phyloP scores from a whole-genome alignment of 495 filamentous ascomycete species.

The Xylaria bambusicola region DNA sequence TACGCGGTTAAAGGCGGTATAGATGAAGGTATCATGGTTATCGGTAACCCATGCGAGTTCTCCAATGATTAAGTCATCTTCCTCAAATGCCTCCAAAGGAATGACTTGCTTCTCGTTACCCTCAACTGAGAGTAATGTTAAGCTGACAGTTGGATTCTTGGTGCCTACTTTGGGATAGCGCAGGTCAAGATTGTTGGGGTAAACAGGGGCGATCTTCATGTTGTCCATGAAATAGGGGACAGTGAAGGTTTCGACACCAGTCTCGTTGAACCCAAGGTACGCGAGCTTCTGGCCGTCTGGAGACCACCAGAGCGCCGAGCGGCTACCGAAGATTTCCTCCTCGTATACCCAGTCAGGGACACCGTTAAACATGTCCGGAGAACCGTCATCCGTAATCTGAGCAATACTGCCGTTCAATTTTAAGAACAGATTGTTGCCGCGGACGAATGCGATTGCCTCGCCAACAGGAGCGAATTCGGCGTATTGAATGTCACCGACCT shows the following conservation, averaged over 20 bases:
- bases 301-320: conserved; percentile 58
- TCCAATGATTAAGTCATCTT: conserved; percentile 55
- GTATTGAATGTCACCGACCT: conserved; percentile 58
- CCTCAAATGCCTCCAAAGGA: conserved; percentile 44
- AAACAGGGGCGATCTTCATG: conserved; percentile 47
- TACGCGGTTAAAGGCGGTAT: conserved; percentile 59
- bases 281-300: conserved; percentile 59
- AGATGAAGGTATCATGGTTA: conserved; percentile 50
- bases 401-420: conserved; percentile 48
- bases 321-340: conserved; percentile 57
- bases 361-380: conserved; percentile 57
- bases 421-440: conserved; percentile 58
- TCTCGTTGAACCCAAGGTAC: conserved; percentile 61
- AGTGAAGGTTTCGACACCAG: conserved; percentile 57
- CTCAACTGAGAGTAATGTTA: conserved; percentile 49
- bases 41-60: conserved; percentile 61
- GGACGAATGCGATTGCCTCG: conserved; percentile 57
- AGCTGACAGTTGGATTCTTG: conserved; percentile 55
- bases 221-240: conserved; percentile 60
- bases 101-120: conserved; percentile 35
- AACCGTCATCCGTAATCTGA: conserved; percentile 56
- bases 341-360: conserved; percentile 67
- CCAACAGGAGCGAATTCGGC: conserved; percentile 51
- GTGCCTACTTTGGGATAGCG: conserved; percentile 62
- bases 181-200: conserved; percentile 53